Evolutionary conservation across 805 yeast species (phyloP).

Genomic region (Ogataea methanolica): DNA sequence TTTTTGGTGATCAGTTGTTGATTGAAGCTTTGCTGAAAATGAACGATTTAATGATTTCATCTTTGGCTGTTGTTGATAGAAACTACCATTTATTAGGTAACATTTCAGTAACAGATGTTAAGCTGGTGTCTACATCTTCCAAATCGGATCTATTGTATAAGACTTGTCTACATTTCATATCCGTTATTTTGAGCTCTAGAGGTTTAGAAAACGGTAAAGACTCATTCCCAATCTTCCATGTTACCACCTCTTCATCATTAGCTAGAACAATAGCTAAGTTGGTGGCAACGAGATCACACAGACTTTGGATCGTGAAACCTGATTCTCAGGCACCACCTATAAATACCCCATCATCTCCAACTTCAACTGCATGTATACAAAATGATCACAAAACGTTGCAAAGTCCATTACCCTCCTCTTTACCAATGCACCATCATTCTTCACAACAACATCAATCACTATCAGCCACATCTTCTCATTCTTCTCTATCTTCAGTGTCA

Average conservation of each 20-base stretch:
- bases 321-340: slow-evolving; percentile 16
- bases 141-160: slow-evolving; percentile 79
- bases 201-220: slow-evolving; percentile 95
- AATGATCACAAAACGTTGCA: slow-evolving; percentile 10
- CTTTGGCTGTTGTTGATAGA: slow-evolving; percentile 88
- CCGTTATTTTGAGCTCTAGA: slow-evolving; percentile 78
- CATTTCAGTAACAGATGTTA: slow-evolving; percentile 91
- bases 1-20: slow-evolving; percentile 80
- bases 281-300: slow-evolving; percentile 91
- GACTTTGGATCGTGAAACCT: slow-evolving; percentile 79
- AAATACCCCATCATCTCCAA: slow-evolving; percentile 13
- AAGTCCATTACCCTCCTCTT: slow-evolving; percentile 9
- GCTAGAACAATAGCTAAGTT: slow-evolving; percentile 90
- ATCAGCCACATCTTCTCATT: background rate
- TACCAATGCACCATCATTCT: slow-evolving; percentile 12
- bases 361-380: background rate
- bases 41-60: slow-evolving; percentile 80
- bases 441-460: background rate
- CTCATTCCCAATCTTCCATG: slow-evolving; percentile 95
- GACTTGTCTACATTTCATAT: slow-evolving; percentile 81
- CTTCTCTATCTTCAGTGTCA: background rate
- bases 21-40: slow-evolving; percentile 83
- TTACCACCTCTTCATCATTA: slow-evolving; percentile 69
- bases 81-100: slow-evolving; percentile 77
- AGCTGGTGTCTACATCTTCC: slow-evolving; percentile 79